Conservation (phyloP, 495 filamentous ascomycete genomes). For the Aspergillus incahuasiensis region DNA sequence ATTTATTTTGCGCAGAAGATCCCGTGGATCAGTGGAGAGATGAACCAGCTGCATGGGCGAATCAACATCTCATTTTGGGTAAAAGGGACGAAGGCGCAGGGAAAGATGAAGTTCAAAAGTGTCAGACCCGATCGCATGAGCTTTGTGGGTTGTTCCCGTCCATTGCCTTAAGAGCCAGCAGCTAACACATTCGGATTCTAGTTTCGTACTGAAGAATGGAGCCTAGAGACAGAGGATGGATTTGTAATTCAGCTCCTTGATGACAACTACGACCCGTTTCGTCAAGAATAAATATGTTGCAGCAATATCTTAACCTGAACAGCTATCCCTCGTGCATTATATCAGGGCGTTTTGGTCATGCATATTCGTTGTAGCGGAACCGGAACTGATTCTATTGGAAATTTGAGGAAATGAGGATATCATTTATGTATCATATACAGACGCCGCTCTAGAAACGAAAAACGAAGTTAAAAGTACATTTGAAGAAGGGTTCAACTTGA, state of each 20-base stretch:
- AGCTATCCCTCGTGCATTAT: conserved; percentile 9
- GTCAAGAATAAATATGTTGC: conserved; percentile 21
- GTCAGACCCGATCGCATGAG: conserved; percentile 67
- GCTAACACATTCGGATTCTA: conserved; percentile 16
- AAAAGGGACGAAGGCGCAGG: conserved; percentile 69
- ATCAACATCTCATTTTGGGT: conserved; percentile 87
- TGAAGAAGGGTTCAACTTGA: conserved; percentile 15
- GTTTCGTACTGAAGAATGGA: conserved; percentile 78
- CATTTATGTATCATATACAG: conserved; percentile 47
- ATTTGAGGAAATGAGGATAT: conserved; percentile 35
- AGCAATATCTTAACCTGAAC: too few species aligned
- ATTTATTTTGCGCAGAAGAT: conserved; percentile 85
- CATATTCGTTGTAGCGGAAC: conserved; percentile 7
- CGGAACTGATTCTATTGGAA: background rate
- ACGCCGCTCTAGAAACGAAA: conserved; percentile 43
- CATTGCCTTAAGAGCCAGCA: background rate
- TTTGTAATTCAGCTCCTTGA: conserved; percentile 62
- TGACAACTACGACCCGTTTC: conserved; percentile 55
- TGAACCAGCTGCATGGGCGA: conserved; percentile 89
- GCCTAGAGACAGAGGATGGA: conserved; percentile 62
- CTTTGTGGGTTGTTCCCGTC: conserved; percentile 45
- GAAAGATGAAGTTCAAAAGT: conserved; percentile 78
- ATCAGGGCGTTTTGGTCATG: conserved; percentile 10
- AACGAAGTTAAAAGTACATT: conserved; percentile 44
- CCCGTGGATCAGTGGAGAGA: conserved; percentile 88